Base-by-base conservation (phyloP, 139 green algal species). In the Trebouxia sp. region DNA sequence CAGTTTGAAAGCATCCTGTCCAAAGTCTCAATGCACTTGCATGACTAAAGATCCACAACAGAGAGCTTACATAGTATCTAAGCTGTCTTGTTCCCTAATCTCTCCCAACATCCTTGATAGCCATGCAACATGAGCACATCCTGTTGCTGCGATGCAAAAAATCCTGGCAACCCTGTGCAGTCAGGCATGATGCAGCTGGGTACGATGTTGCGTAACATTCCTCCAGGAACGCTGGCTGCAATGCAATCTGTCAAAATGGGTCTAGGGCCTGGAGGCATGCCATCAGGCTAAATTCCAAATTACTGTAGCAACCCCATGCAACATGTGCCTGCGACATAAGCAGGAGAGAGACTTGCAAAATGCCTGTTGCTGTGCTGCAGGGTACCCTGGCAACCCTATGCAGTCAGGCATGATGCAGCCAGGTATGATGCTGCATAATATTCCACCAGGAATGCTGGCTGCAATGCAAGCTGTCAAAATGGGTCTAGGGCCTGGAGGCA, bases 201-300 rank as follows among this genome's bases (percentile, higher is more conserved):
- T 14, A 51, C 39, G 69, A 37, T 77, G 69, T 41, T 3, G n/a
- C 41, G 22, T 56, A 41, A n/a, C 69, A 41, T 53, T 32, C 14
- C 26, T n/a, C 69, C 42, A 55, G n/a, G 26, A 9, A 53, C 39
- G 69, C 26, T 28, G 69, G 9, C n/a, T 37, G 69, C 69, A 28
- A 53, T 77, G 69, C 42, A 51, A 32, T 45, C 28, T 75, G 69
- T 24, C 5, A 32, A 72, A 43, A 45, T n/a, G n/a, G n/a, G n/a
- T n/a, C n/a, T 72, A 45, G 62, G 62, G 26, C 62, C 69, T 42
- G 69, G 41, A 41, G 69, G 69, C 41, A 77, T 77, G 69, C 42
- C 43, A 9, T 53, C 69, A n/a, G 69, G 69, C 15, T 35, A 72
- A 24, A 72, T 72, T 35, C 62, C 62, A 39, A 48, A 41, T 24